Evolutionary conservation across 371 early-diverging fungal genomes (phyloP).

Genomic region (Mortierella sp.): DNA sequence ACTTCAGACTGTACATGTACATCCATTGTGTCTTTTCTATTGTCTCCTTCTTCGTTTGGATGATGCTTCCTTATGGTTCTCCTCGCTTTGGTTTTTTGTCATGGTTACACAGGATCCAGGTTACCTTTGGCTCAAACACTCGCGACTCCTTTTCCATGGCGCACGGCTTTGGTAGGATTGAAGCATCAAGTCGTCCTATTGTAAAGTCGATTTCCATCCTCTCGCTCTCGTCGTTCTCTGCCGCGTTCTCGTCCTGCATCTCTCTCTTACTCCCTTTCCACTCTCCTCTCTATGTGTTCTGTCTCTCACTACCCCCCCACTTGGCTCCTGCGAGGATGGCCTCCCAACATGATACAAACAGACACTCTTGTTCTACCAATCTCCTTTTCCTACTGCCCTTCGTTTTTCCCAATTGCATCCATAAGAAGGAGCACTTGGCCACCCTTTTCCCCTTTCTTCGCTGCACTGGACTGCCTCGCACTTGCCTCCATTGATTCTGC

Average conservation of each 20-base stretch:
- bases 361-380: constrained; percentile 2
- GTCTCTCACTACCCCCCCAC: constrained; percentile 6
- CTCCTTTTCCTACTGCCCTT: constrained; percentile 4
- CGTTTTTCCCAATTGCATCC: neutral
- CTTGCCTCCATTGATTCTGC: neutral
- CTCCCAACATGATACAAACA: neutral
- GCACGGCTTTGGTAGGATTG: neutral
- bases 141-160: constrained; percentile 1
- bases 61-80: neutral
- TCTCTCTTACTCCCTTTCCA: neutral
- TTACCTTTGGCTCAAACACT: constrained; percentile 18
- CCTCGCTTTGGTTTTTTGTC: constrained; percentile 11
- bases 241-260: neutral
- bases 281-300: constrained; percentile 1
- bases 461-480: constrained; percentile 1
- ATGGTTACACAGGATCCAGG: constrained; percentile 3
- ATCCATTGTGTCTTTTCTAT: neutral
- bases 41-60: neutral
- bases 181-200: constrained; percentile 10
- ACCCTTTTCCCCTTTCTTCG: neutral
- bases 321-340: neutral
- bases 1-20: too few species aligned
- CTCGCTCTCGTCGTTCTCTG: neutral
- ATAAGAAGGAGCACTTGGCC: neutral
- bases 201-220: constrained; percentile 8